Conservation (phyloP, 257 asterid genomes). For the Fraxinus cuspidata region DNA sequence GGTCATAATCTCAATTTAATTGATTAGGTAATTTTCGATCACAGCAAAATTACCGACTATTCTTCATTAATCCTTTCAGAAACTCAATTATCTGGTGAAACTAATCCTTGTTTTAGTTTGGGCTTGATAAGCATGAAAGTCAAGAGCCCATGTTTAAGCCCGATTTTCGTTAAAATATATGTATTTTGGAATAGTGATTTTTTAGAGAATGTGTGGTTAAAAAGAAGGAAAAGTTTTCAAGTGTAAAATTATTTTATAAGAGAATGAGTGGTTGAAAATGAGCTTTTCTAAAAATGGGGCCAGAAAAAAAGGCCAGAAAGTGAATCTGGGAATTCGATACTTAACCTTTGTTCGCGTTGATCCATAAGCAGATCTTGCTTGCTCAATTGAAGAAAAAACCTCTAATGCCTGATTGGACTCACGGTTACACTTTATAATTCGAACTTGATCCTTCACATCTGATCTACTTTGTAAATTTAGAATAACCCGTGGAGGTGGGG, state of each 20-base stretch:
- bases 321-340: slow-evolving; percentile 6
- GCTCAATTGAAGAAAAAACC: slow-evolving; percentile 79
- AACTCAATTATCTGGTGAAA: neutral
- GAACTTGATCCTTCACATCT: slow-evolving; percentile 79
- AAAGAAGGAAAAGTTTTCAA: no score
- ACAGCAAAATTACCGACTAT: neutral
- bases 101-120: no score
- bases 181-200: no score
- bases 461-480: slow-evolving; percentile 65
- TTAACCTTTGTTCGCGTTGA: slow-evolving; percentile 62
- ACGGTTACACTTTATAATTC: slow-evolving; percentile 69
- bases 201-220: no score
- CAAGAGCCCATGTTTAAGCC: no score
- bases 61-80: neutral
- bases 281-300: no score
- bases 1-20: no score
- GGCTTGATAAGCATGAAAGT: no score
- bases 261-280: no score
- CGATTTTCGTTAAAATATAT: no score
- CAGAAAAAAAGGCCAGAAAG: no score
- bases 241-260: no score
- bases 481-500: slow-evolving; percentile 80
- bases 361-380: slow-evolving; percentile 73
- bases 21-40: neutral
- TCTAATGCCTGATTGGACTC: slow-evolving; percentile 85